Evolutionary conservation across 2,329 filamentous ascomycete species (phyloP), one percentile per base, ranked within the genome.

Genomic region (Xylaria sp.): DNA sequence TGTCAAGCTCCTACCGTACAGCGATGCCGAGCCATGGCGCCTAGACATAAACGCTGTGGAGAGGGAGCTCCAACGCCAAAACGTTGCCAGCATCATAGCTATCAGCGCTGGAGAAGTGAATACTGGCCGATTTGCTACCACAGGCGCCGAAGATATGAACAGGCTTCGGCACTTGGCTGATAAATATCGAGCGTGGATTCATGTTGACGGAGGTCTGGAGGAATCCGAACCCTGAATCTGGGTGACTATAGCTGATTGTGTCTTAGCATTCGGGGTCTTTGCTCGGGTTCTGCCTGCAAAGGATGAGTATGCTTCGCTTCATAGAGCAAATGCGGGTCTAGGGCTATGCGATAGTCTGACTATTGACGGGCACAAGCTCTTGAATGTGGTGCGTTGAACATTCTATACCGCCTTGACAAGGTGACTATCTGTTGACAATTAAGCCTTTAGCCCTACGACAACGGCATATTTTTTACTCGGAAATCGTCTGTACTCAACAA

Each of bases 51-150:
- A 81, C 2, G 79, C 79, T 3, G 78, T 97, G 1, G 87, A 92
- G 74, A 75, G 74, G 46, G 82, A 86, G 58, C 78, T 96, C 15
- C 72, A 67, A 58, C 76, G 74, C 35, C 73, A 78, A 1, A 83
- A 83, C 2, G 82, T 85, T 11, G 90, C 84, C n/a, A 90, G 84
- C 51, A 91, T 97, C 63, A 86, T 97, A 37, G 87, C 84, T 4
- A 78, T 97, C n/a, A 93, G 92, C 41, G 90, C 89, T 5, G 91
- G 91, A 1, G 94, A 98, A 77, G 92, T 97, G 27, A 97, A 98
- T 69, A 96, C 93, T 0, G 93, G 93, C 0, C 81, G 88, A 4
- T 97, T 93, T 73, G 89, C 91, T 27, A 90, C 82, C 31, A 76
- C 77, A 1, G 85, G 79, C 1, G 66, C 75, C 2, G 79, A 82